Evolutionary conservation across 768 basidiomycete genomes (phyloP).

Genomic region (Boletellus sp.): DNA sequence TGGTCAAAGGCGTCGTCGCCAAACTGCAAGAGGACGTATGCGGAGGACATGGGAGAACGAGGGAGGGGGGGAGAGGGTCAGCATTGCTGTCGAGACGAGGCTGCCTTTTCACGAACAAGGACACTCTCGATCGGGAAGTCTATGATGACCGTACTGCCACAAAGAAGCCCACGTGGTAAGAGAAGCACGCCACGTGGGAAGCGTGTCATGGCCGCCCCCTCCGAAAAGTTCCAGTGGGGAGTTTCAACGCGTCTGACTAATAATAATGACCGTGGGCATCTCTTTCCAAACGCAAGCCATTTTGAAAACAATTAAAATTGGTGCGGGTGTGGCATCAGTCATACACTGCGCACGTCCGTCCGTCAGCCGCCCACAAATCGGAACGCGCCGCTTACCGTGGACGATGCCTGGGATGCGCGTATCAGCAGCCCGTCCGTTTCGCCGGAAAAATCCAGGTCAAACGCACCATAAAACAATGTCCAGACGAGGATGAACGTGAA

Average conservation of each 20-base stretch:
- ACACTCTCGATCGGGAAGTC: slow-evolving; percentile 38
- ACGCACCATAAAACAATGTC: slow-evolving; percentile 89
- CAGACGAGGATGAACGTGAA: slow-evolving; percentile 91
- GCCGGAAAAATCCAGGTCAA: neutral
- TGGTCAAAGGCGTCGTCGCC: slow-evolving; percentile 61
- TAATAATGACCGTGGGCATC: no score
- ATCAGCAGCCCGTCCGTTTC: neutral
- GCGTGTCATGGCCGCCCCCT: slow-evolving; percentile 11
- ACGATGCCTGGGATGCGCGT: slow-evolving; percentile 38
- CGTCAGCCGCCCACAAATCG: slow-evolving; percentile 3
- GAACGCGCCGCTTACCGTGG: slow-evolving; percentile 37
- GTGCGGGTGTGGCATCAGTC: slow-evolving; percentile 24
- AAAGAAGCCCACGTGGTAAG: slow-evolving; percentile 30
- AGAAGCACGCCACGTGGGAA: slow-evolving; percentile 35
- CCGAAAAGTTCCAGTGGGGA: slow-evolving; percentile 2
- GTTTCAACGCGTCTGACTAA: slow-evolving; percentile 10
- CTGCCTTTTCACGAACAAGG: slow-evolving; percentile 40
- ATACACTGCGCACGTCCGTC: slow-evolving; percentile 34
- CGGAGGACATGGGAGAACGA: slow-evolving; percentile 32
- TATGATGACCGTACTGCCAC: slow-evolving; percentile 31
- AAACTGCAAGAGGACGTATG: slow-evolving; percentile 58
- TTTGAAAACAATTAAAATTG: neutral
- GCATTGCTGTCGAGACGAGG: slow-evolving; percentile 8
- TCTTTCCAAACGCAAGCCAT: neutral
- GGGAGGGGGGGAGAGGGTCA: slow-evolving; percentile 8